Base-by-base conservation (phyloP, 1,284 basidiomycete species). In the Agroathelia rolfsii region DNA sequence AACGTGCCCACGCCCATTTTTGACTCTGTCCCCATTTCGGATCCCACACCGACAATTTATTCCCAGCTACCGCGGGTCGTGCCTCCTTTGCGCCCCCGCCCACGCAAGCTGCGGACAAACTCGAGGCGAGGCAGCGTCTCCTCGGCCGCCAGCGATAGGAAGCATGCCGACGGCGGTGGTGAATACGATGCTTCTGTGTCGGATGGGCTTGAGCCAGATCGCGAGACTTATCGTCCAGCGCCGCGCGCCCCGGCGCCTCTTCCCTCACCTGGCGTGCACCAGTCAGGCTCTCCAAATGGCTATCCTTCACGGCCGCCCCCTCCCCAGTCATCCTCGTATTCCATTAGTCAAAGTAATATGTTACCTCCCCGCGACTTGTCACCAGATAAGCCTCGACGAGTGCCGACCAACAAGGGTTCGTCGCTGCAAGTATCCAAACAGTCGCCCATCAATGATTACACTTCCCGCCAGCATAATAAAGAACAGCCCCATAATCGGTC, bases 51-150 rank as follows among this genome's bases (percentile, higher is more conserved):
- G 49, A 48, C 19, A 61, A 64, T 10, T 64, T 72, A 16, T 50
- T 68, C 37, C 46, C 51, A 41, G 45, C 46, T 42, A 21, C 45
- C 44, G 28, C 51, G 45, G 38, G 45, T 54, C 30, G 53, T 56
- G 32, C 52, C 53, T 9, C 72, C 73, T 24, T 55, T 76, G 38
- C 62, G 66, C 23, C 65, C n/a, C n/a, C 62, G 66, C 23, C 65
- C 65, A n/a, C n/a, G n/a, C n/a, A 64, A 61, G 35, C 58, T 59
- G n/a, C 61, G 60, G 28, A 61, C 67, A 14, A 56, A 66, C 34
- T 76, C 80, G 32, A 66, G 74, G 35, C 71, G 72, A 37, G 74
- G 67, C 40, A 84, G 80, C 44, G 54, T 76, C 32, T 84, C 83
- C 11, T 80, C 81, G 14, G n/a, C n/a, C n/a, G 53, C 68, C 7